A percentile compares a stretch with the other conserved stretches of the same genome.
Evolutionary conservation across 768 basidiomycete species (phyloP).

Genomic region (Lactarius pseudohatsudake): DNA sequence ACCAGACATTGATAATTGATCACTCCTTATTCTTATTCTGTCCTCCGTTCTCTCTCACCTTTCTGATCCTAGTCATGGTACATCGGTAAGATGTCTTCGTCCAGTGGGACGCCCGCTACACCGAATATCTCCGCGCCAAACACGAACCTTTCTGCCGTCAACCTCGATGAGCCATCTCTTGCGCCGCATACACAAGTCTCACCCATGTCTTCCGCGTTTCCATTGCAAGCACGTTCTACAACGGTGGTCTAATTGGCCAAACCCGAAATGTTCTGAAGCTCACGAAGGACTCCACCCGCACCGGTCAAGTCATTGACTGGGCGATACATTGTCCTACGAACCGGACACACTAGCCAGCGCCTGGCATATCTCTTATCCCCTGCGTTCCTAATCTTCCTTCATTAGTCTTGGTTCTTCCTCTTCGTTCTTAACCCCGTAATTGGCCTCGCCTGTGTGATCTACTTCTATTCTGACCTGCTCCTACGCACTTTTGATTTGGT

Average conservation of each 20-base stretch:
- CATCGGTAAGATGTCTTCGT: conserved; percentile 76
- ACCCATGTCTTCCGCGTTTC: conserved; percentile 85
- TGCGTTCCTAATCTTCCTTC: conserved; percentile 9
- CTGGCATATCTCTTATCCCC: conserved; percentile 2
- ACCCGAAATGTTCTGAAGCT: background rate
- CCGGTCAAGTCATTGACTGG: conserved; percentile 1
- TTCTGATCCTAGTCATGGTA: conserved; percentile 73
- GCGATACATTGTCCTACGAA: background rate
- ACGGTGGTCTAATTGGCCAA: conserved; percentile 22
- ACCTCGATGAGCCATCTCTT: conserved; percentile 36
- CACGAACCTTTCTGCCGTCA: conserved; percentile 29
- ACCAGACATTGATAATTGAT: conserved; percentile 10
- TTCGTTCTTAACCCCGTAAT: conserved; percentile 13
- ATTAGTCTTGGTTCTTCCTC: conserved; percentile 10
- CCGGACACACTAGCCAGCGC: background rate
- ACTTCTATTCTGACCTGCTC: conserved; percentile 16
- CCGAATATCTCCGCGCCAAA: conserved; percentile 46
- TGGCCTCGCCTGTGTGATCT: conserved; percentile 18
- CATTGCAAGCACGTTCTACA: conserved; percentile 38
- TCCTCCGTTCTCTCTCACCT: background rate
- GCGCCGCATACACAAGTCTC: conserved; percentile 54
- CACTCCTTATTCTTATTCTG: background rate
- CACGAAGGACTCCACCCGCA: background rate
- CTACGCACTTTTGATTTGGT: conserved; percentile 17
- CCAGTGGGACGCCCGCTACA: conserved; percentile 42